Evolutionary conservation across 2,329 filamentous ascomycete genomes (phyloP), one percentile per base, ranked within the genome.

Genomic region (Microsporum ferrugineum): DNA sequence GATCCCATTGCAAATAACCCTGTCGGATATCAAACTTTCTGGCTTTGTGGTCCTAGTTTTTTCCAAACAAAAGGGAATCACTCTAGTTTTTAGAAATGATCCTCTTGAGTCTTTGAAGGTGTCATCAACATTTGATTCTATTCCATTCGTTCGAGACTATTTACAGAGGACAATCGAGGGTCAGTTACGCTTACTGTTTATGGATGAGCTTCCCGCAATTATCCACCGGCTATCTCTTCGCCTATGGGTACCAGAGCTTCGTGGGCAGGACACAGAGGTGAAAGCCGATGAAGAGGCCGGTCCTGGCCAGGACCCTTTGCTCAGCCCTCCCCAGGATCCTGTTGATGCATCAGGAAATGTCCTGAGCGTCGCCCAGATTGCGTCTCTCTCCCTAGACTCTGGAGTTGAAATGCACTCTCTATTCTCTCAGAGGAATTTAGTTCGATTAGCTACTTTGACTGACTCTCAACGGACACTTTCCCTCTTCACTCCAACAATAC

Each of bases 41-140:
- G 94, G 92, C 8, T 97, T 99, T 73, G 95, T 99, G 67, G 96
- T 99, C 62, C 76, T 99, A 57, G 94, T 99, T 64, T 99, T 99
- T 73, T 97, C 92, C 2, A 92, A 91, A 72, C 91, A 96, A 76
- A 99, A 99, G 72, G 94, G 94, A 23, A 82, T 99, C 61, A 99
- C 94, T 1, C 81, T 99, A 56, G 94, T 99, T 51, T 99, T 99
- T 73, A 87, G 94, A 68, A 97, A 99, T 82, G 94, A 99, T 72
- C 94, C 94, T 3, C 84, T 99, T 64, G 94, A 99, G 73, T 96
- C 92, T 3, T 85, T 99, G 70, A 97, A 96, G 78, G 94, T 99
- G 66, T 97, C 92, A 0, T 97, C 92, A 67, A 99, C 94, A 51
- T 99, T 99, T 75, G 94, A 99, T 77, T 96, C 92, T 10, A 99